phyloP scores from a whole-genome alignment of 2,329 filamentous ascomycete genomes.

The Sarocladiaceae sp. region DNA sequence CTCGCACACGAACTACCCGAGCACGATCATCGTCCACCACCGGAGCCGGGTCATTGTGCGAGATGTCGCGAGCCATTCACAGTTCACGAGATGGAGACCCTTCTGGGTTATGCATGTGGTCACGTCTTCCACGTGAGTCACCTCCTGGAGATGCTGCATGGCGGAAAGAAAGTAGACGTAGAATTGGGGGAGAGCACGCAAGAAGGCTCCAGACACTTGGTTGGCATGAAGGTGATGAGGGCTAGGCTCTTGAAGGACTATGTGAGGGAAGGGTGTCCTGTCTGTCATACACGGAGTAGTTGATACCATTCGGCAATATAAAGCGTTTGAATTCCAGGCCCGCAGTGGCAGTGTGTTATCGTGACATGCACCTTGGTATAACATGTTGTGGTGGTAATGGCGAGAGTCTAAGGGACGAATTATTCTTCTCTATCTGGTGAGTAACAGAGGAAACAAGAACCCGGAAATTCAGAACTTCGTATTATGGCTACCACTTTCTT shows the following conservation, averaged over 20 bases:
- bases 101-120: conserved; percentile 76
- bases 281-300: conserved; percentile 35
- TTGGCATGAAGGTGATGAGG: conserved; percentile 83
- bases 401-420: too few relatives aligned
- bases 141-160: conserved; percentile 49
- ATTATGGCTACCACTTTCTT: background rate
- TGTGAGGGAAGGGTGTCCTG: conserved; percentile 58
- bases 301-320: conserved; percentile 14
- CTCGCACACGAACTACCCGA: conserved; percentile 15
- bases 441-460: background rate
- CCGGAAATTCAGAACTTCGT: background rate
- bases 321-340: too few relatives aligned
- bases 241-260: conserved; percentile 70
- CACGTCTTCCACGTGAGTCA: conserved; percentile 77
- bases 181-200: conserved; percentile 38
- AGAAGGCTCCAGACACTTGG: conserved; percentile 49
- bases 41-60: conserved; percentile 52
- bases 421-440: background rate
- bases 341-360: background rate
- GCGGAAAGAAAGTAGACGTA: conserved; percentile 38
- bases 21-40: conserved; percentile 26
- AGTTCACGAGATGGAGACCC: conserved; percentile 60
- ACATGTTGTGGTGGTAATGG: too few relatives aligned
- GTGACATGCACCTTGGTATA: conserved; percentile 3
- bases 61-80: conserved; percentile 50